Evolutionary conservation across 2,329 filamentous ascomycete species (phyloP).

Genomic region (Aureobasidium leucospermi): DNA sequence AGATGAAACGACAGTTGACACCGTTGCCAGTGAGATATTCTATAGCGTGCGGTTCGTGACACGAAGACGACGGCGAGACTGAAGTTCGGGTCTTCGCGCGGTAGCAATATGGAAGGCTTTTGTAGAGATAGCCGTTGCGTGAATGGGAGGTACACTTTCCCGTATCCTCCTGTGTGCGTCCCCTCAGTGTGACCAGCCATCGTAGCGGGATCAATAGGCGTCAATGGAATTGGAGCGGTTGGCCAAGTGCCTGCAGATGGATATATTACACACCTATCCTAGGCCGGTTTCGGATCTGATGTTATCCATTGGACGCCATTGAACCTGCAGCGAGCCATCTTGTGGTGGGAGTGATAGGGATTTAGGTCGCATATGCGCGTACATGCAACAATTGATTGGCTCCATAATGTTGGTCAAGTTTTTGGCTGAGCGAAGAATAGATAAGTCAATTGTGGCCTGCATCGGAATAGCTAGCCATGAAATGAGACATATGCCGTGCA

Average conservation of each 20-base stretch:
- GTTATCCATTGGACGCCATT: constrained; percentile 10
- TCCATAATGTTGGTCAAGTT: constrained; percentile 3
- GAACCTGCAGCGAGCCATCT: neutral
- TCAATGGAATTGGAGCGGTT: constrained; percentile 10
- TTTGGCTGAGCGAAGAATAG: neutral
- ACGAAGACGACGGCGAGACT: neutral
- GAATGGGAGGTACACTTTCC: neutral
- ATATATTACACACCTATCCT: constrained; percentile 11
- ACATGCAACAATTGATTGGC: constrained; percentile 1
- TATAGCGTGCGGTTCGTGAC: constrained; percentile 2
- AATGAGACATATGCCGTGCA: constrained; percentile 1
- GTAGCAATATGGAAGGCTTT: constrained; percentile 7
- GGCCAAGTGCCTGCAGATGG: constrained; percentile 10
- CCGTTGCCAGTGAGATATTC: constrained; percentile 13
- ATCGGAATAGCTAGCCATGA: neutral
- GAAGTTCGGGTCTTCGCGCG: constrained; percentile 8
- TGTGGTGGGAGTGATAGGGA: neutral
- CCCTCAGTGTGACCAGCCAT: constrained; percentile 8
- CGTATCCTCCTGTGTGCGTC: constrained; percentile 7
- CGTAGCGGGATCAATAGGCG: constrained; percentile 4
- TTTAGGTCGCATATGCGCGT: neutral
- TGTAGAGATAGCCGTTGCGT: constrained; percentile 11
- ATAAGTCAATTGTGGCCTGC: neutral
- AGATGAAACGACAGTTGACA: constrained; percentile 6
- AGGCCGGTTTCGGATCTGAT: neutral